These are phyloP conservation scores for Ogataea corticis DNA, from an alignment of 805 yeast genomes.

Conservation along the genomic window DNA sequence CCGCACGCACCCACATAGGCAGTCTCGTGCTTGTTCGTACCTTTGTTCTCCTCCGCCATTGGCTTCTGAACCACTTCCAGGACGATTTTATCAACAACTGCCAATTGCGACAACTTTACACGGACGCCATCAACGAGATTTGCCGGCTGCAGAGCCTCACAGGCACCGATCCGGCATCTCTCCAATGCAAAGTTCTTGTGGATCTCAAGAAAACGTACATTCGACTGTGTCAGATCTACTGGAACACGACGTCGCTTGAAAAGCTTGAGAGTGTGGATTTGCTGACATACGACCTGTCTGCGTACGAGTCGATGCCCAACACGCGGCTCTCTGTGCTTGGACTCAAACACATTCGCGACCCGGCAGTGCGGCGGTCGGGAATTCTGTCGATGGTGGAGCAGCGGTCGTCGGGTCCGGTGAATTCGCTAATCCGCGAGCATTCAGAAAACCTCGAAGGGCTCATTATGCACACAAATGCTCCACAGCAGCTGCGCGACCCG, in stretches of 20 bases:
- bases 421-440: slow-evolving; percentile 22
- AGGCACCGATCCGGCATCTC: slow-evolving; percentile 12
- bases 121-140: slow-evolving; percentile 43
- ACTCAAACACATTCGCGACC: slow-evolving; percentile 38
- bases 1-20: slow-evolving; percentile 50
- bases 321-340: slow-evolving; percentile 41
- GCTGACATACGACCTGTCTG: slow-evolving; percentile 22
- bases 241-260: slow-evolving; percentile 32
- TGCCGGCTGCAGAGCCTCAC: slow-evolving; percentile 26
- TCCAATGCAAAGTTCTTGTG: slow-evolving; percentile 30
- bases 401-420: slow-evolving; percentile 26
- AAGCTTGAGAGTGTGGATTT: slow-evolving; percentile 22
- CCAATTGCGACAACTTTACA: slow-evolving; percentile 47
- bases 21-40: slow-evolving; percentile 73
- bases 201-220: slow-evolving; percentile 37
- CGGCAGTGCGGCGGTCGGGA: slow-evolving; percentile 42
- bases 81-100: slow-evolving; percentile 72
- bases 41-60: slow-evolving; percentile 84
- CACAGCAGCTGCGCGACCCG: slow-evolving; percentile 15
- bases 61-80: slow-evolving; percentile 83
- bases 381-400: slow-evolving; percentile 37
- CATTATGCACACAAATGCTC: not conserved
- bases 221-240: slow-evolving; percentile 33
- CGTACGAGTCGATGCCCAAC: slow-evolving; percentile 30
- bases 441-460: slow-evolving; percentile 9